Base-by-base conservation (phyloP, 2,329 filamentous ascomycete genomes). In the Tolypocladium ophioglossoides region DNA sequence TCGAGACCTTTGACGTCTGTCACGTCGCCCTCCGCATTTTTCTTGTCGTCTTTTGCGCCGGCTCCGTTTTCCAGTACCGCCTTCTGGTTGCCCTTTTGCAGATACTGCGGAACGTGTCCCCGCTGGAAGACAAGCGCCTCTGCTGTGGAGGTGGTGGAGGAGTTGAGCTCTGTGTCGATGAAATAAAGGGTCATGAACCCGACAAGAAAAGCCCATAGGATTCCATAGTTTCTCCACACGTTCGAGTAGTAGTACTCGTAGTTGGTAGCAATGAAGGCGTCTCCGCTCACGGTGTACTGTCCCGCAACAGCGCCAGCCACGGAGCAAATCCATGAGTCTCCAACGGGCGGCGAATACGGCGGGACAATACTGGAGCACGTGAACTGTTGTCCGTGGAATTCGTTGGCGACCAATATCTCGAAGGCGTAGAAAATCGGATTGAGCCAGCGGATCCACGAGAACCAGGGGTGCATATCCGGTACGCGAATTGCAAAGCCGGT, bases 401-500 rank as follows among this genome's bases (percentile, higher is more conserved):
- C 89, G 67, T 91, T 91, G 56, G 83, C 75, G 68, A 89, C 79
- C 20, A 90, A 71, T 2, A 81, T 78, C 64, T 91, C 87, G 59
- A 91, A 92, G 2, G 78, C 84, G 62, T 91, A 91, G 47, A 76
- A 83, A 38, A 91, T 79, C 0, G 86, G 86, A 56, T 91, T 85
- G 51, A 91, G 75, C 70, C 84, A 90, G 32, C 84, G 80, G 52
- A 91, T 85, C 88, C 88, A 91, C 32, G 80, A 73, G 50, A 86
- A 84, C 53, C 87, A 92, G 0, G 78, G 79, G 24, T 83, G 77
- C 85, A 86, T 90, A 62, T 86, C 60, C 0, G 72, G 70, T 2
- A 71, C 65, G 0, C 70, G 63, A 37, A 80, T 74, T 32, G 74
- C 69, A 62, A 85, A 84, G 55, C 80, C 83, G 0, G 83, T 84